Percentiles rank a stretch among this genome's conserved stretches.
phyloP scores from a whole-genome alignment of 257 asterid genomes.

The Vinca minor region DNA sequence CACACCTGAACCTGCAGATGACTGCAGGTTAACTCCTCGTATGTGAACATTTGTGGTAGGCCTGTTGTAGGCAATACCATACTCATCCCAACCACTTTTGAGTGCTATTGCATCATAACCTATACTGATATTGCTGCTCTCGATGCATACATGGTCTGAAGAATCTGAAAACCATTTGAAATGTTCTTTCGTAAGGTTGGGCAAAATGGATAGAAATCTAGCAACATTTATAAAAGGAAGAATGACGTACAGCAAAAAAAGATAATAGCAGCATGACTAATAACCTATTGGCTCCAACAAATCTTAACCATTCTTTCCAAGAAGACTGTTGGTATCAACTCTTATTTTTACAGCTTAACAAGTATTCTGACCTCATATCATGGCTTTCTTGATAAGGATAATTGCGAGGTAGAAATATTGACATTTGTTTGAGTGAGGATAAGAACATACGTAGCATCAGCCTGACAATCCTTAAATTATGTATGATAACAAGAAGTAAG shows the following conservation, averaged over 20 bases:
- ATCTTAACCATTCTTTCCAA: too few relatives aligned
- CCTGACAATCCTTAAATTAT: background rate
- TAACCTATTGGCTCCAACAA: too few relatives aligned
- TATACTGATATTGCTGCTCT: conserved; percentile 76
- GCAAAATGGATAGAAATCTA: background rate
- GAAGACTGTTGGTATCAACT: too few relatives aligned
- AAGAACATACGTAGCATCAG: background rate
- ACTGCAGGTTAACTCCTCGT: conserved; percentile 38
- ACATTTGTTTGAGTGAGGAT: too few relatives aligned
- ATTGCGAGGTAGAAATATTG: too few relatives aligned
- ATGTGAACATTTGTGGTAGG: conserved; percentile 62
- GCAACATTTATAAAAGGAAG: too few relatives aligned
- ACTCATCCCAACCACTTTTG: conserved; percentile 99
- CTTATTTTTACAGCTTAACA: too few relatives aligned
- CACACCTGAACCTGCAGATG: conserved; percentile 59
- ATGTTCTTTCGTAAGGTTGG: background rate
- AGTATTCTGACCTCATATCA: too few relatives aligned
- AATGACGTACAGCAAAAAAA: background rate
- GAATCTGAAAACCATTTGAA: conserved; percentile 53
- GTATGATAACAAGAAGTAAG: background rate
- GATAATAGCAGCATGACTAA: too few relatives aligned
- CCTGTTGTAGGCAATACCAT: conserved; percentile 61
- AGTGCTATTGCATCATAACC: conserved; percentile 71
- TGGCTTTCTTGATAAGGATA: too few relatives aligned
- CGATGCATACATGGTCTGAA: conserved; percentile 69